Evolutionary conservation across 768 basidiomycete genomes (phyloP).

Genomic region (Kwoniella europaea): DNA sequence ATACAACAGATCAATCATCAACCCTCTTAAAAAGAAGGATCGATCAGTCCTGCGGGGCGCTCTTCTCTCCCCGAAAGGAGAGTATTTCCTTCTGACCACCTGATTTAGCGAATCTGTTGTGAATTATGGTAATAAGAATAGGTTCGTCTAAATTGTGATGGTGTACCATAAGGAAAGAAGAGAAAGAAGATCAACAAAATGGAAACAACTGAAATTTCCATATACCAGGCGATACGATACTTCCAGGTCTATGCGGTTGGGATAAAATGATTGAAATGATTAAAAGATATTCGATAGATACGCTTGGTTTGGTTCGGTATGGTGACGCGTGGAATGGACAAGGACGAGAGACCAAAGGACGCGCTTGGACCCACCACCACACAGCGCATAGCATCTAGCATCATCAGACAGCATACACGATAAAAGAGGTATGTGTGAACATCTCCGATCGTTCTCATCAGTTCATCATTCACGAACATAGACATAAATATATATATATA

Average conservation of each 20-base stretch:
- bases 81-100: constrained; percentile 26
- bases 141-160: constrained; percentile 26
- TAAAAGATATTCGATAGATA: constrained; percentile 7
- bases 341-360: background rate
- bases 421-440: background rate
- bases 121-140: background rate
- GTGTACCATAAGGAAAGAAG: constrained; percentile 25
- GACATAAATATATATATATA: background rate
- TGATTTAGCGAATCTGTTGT: constrained; percentile 24
- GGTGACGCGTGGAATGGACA: background rate
- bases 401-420: background rate
- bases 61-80: constrained; percentile 3
- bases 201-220: background rate
- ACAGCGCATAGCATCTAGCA: background rate
- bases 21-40: background rate
- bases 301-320: background rate
- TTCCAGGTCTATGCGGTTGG: constrained; percentile 4
- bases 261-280: constrained; percentile 24
- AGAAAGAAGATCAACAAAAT: constrained; percentile 13
- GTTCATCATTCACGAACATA: background rate
- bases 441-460: background rate
- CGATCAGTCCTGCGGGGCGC: constrained; percentile 44
- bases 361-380: constrained; percentile 20
- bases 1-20: constrained; percentile 34
- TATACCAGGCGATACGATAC: background rate